Percentiles rank a stretch among this genome's conserved stretches.
phyloP scores from a whole-genome alignment of 208 protist genomes.

The Porcisia hertigi region DNA sequence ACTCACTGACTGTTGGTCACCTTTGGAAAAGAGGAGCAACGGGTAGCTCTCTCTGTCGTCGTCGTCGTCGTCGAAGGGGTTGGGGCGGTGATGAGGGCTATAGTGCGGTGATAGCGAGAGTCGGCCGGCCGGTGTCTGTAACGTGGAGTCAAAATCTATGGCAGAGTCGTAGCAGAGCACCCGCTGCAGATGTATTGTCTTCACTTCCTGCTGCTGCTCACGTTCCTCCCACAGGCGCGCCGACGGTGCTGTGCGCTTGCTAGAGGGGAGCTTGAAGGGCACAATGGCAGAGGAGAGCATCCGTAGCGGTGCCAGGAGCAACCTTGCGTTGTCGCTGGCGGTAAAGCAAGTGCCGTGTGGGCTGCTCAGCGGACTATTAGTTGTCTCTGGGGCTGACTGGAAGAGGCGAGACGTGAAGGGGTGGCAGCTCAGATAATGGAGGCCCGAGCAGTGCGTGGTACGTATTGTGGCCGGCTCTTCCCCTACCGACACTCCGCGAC shows the following conservation, averaged over 20 bases:
- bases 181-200: background rate
- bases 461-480: background rate
- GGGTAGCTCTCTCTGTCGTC: background rate
- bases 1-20: background rate
- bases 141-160: constrained; percentile 2
- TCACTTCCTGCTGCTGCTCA: constrained; percentile 5
- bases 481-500: background rate
- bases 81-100: background rate
- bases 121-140: constrained; percentile 4
- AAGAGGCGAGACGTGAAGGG: constrained; percentile 33
- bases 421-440: constrained; percentile 47
- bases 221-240: constrained; percentile 29
- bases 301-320: background rate
- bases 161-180: constrained; percentile 3
- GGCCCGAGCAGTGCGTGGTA: constrained; percentile 26
- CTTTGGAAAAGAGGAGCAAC: background rate
- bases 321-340: background rate
- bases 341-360: background rate
- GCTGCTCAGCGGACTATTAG: background rate
- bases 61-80: background rate
- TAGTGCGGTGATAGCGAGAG: background rate
- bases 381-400: background rate
- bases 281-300: constrained; percentile 18
- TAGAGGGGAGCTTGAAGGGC: constrained; percentile 29
- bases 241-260: constrained; percentile 21